Evolutionary conservation across 352 stramenopile species (phyloP), one percentile per base, ranked within the genome.

Genomic region (Globisporangium ultimum): DNA sequence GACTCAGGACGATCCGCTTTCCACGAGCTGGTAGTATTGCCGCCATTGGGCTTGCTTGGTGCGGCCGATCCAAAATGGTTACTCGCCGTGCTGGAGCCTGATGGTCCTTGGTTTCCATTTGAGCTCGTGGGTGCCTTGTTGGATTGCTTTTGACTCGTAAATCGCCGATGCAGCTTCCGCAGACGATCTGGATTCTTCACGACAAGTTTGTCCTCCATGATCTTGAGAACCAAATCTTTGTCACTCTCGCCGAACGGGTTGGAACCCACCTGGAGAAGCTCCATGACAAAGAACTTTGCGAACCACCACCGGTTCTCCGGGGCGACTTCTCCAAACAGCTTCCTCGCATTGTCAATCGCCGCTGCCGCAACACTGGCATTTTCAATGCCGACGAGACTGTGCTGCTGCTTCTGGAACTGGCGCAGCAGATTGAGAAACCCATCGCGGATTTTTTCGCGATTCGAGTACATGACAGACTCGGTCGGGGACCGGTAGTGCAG

Each of bases 261-360:
- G 6, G 79, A 76, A 0, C 78, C 81, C 6, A 91, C 64, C 55
- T 91, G 79, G 1, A 87, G 56, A 17, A 91, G 67, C 57, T 89
- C 82, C 41, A 80, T 64, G 2, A 89, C 79, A 58, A 89, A 89
- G 38, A 91, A 89, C 41, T 77, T 77, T 14, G 79, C 79, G 58
- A 91, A 89, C 82, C 82, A 91, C 79, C 78, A 89, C 42, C 67
- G 65, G 55, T 91, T 91, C 40, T 78, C 75, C 1, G 72, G 70
- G 6, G 66, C 65, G 0, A 87, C 77, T 0, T 83, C 68, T 1
- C 52, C 24, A 4, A 91, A 42, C 36, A 89, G 47, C 12, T 63
- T 47, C 8, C 63, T 59, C 1, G 74, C 72, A 32, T 70, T 65
- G 13, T 63, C 58, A 7, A 67, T 66, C 3, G 73, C 66, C 18